These are phyloP conservation scores for Phytophthora fragariae DNA, from an alignment of 352 stramenopile genomes.

Conservation along the genomic window DNA sequence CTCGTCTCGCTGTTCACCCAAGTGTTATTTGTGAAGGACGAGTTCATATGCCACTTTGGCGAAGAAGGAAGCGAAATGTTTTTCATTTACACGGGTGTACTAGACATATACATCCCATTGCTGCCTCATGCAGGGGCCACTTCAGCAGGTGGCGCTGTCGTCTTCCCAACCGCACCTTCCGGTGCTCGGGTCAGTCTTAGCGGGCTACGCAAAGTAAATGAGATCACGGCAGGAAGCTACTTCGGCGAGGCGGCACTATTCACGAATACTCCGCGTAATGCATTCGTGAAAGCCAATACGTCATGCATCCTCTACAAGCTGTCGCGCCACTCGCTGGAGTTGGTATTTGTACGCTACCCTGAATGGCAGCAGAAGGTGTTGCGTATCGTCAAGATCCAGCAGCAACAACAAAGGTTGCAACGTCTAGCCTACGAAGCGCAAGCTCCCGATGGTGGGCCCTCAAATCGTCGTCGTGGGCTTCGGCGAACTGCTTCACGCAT, in stretches of 20 bases:
- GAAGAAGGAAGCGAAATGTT: slow-evolving; percentile 76
- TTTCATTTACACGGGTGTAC: slow-evolving; percentile 66
- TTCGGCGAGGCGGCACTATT: slow-evolving; percentile 69
- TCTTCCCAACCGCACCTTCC: slow-evolving; percentile 13
- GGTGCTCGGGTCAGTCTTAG: slow-evolving; percentile 24
- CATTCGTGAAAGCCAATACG: slow-evolving; percentile 64
- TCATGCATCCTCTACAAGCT: slow-evolving; percentile 71
- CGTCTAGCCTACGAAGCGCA: slow-evolving; percentile 54
- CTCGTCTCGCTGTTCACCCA: slow-evolving; percentile 67
- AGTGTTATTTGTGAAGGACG: slow-evolving; percentile 60
- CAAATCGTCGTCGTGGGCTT: slow-evolving; percentile 28
- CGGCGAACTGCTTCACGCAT: slow-evolving; percentile 46
- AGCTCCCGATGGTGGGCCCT: slow-evolving; percentile 25
- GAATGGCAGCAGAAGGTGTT: slow-evolving; percentile 75
- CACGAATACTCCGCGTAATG: slow-evolving; percentile 63
- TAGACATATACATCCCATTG: slow-evolving; percentile 65
- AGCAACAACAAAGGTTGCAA: slow-evolving; percentile 64
- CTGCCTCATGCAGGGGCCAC: not conserved
- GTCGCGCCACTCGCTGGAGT: slow-evolving; percentile 59
- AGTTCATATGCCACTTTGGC: slow-evolving; percentile 63
- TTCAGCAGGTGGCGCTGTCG: not conserved
- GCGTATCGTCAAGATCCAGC: slow-evolving; percentile 68
- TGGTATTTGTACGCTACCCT: slow-evolving; percentile 67
- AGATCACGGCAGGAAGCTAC: slow-evolving; percentile 66
- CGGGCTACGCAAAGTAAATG: slow-evolving; percentile 59